Percentiles rank a stretch among this genome's conserved stretches.
Evolutionary conservation across 345 rosid species (phyloP).

Genomic region (Stellera chamaejasme): DNA sequence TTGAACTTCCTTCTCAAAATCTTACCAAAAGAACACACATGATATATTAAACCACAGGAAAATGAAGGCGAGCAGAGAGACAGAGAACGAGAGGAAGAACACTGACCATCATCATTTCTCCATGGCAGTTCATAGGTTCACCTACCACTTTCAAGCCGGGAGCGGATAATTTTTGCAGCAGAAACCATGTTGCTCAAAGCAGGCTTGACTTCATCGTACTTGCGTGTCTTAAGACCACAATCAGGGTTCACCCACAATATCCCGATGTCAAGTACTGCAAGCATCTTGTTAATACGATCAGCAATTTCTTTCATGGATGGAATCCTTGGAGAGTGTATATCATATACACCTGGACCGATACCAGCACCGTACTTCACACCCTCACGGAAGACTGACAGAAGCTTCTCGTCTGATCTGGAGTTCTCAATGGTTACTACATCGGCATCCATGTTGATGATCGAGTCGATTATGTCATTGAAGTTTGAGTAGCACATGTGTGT

Average conservation of each 20-base stretch:
- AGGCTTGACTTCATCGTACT: slow-evolving; percentile 49
- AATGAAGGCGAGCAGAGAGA: no score
- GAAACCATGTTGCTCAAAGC: slow-evolving; percentile 55
- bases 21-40: no score
- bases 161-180: slow-evolving; percentile 50
- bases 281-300: slow-evolving; percentile 61
- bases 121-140: slow-evolving; percentile 7
- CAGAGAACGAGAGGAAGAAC: no score
- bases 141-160: slow-evolving; percentile 30
- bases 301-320: slow-evolving; percentile 55
- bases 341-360: slow-evolving; percentile 61
- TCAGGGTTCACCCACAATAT: slow-evolving; percentile 67
- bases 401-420: slow-evolving; percentile 64
- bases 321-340: slow-evolving; percentile 62
- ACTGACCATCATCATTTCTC: no score
- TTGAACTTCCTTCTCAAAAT: no score
- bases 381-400: slow-evolving; percentile 50
- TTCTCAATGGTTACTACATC: slow-evolving; percentile 64
- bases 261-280: slow-evolving; percentile 48
- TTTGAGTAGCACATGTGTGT: slow-evolving; percentile 73
- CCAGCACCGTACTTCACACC: slow-evolving; percentile 61
- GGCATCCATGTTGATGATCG: slow-evolving; percentile 58
- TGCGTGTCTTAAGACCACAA: slow-evolving; percentile 58
- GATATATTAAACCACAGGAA: no score
- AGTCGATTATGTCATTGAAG: slow-evolving; percentile 58